Conservation (phyloP, 2,329 filamentous ascomycete species). For the Sphaerostilbella broomeana region DNA sequence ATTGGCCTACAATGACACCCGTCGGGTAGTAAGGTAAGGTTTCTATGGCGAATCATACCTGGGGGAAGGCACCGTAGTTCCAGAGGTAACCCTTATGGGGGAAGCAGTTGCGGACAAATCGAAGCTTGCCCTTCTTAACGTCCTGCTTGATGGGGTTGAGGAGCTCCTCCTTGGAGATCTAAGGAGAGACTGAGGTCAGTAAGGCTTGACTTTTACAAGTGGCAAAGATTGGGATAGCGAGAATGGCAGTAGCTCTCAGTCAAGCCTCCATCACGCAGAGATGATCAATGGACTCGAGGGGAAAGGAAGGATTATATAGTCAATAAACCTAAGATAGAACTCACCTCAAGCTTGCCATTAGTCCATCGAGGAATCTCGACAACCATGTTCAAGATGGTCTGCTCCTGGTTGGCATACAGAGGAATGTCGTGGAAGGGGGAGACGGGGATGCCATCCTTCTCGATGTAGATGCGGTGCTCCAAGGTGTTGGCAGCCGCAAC, state of each 20-base stretch:
- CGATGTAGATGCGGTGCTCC: constrained; percentile 95
- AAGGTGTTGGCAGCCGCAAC: constrained; percentile 84
- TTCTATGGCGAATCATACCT: constrained; percentile 49
- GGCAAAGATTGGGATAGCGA: background rate
- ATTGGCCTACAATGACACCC: constrained; percentile 6
- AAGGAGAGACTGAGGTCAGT: constrained; percentile 7
- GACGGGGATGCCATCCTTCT: constrained; percentile 91
- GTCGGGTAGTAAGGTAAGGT: constrained; percentile 10
- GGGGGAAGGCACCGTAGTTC: constrained; percentile 99
- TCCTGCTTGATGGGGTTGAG: constrained; percentile 99
- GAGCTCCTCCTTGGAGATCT: constrained; percentile 98
- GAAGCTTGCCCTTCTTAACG: constrained; percentile 98
- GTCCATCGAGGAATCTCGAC: constrained; percentile 99
- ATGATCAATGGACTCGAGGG: background rate
- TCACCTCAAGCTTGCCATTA: constrained; percentile 98
- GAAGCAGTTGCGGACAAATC: constrained; percentile 99
- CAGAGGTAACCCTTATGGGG: constrained; percentile 99
- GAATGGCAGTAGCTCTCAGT: background rate
- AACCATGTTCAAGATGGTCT: constrained; percentile 97
- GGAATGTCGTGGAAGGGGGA: constrained; percentile 99
- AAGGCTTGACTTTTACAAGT: background rate
- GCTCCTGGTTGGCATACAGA: constrained; percentile 92
- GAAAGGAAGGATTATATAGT: background rate
- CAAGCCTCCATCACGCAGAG: background rate
- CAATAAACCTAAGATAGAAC: constrained; percentile 27